phyloP scores from a whole-genome alignment of 345 rosid species.

The Eucalyptus cloeziana region DNA sequence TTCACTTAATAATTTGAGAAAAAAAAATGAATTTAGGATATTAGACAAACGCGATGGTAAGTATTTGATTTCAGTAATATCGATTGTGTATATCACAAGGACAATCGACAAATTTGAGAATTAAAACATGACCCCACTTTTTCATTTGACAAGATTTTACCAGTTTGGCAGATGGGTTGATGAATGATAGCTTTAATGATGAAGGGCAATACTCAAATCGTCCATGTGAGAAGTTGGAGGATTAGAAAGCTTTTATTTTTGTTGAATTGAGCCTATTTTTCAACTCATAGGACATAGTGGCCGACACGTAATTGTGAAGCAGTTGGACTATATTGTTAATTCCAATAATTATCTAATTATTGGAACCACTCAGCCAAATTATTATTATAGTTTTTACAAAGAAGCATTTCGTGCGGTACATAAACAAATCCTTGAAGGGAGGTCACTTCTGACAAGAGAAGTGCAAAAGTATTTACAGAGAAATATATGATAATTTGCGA shows the following conservation, averaged over 20 bases:
- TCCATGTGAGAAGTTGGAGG: not conserved
- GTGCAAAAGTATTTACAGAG: not conserved
- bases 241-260: not conserved
- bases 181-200: not conserved
- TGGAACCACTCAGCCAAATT: not conserved
- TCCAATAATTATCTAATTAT: not conserved
- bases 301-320: not conserved
- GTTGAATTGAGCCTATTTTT: not conserved
- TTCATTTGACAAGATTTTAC: not conserved
- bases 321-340: not conserved
- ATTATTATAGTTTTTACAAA: not conserved
- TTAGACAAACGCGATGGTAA: too few species aligned
- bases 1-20: too few species aligned
- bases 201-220: not conserved
- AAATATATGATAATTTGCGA: not conserved
- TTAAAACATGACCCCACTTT: not conserved
- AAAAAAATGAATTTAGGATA: too few species aligned
- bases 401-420: not conserved
- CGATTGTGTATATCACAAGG: not conserved
- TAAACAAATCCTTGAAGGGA: not conserved
- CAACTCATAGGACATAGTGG: not conserved
- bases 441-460: not conserved
- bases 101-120: not conserved
- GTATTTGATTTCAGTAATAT: not conserved
- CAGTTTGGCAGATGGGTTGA: not conserved